These are phyloP conservation scores for Pseudonitzschia multistriata DNA, from an alignment of 108 stramenopile genomes.

Conservation along the genomic window DNA sequence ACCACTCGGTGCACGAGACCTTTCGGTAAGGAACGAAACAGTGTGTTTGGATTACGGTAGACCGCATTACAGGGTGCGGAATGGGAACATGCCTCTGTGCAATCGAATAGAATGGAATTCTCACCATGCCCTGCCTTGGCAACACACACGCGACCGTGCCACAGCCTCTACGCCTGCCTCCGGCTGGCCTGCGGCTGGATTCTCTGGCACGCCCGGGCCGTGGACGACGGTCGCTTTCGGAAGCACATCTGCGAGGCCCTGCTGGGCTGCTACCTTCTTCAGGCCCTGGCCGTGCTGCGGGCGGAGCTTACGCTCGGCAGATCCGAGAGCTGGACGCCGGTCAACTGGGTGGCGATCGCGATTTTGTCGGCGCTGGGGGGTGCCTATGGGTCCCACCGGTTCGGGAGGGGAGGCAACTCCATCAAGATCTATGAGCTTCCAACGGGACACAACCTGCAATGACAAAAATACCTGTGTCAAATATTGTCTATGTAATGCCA, in stretches of 20 bases:
- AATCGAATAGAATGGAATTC: background rate
- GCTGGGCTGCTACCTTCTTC: conserved; percentile 72
- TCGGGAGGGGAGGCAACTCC: conserved; percentile 72
- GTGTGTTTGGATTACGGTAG: background rate
- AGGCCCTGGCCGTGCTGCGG: conserved; percentile 68
- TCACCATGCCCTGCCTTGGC: background rate
- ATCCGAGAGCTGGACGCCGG: conserved; percentile 39
- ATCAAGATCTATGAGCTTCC: conserved; percentile 87
- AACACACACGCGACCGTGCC: background rate
- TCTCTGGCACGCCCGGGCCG: conserved; percentile 63
- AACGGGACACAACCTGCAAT: conserved; percentile 37
- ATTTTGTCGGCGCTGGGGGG: conserved; percentile 51
- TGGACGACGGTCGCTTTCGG: conserved; percentile 85
- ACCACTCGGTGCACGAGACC: conserved; percentile 76
- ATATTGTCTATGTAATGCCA: background rate
- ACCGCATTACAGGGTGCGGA: too few species aligned
- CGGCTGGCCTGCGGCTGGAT: conserved; percentile 84
- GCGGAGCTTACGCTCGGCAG: conserved; percentile 87
- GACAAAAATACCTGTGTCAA: conserved; percentile 20
- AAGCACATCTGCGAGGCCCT: conserved; percentile 79
- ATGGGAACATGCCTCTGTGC: too few species aligned
- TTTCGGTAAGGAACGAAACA: conserved; percentile 48
- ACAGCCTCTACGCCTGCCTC: conserved; percentile 77
- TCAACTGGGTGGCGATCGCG: conserved; percentile 80
- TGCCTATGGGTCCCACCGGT: conserved; percentile 75